Percentiles rank a stretch among this genome's conserved stretches.
Evolutionary conservation across 805 yeast species (phyloP).

Genomic region (Candida tibetensis): DNA sequence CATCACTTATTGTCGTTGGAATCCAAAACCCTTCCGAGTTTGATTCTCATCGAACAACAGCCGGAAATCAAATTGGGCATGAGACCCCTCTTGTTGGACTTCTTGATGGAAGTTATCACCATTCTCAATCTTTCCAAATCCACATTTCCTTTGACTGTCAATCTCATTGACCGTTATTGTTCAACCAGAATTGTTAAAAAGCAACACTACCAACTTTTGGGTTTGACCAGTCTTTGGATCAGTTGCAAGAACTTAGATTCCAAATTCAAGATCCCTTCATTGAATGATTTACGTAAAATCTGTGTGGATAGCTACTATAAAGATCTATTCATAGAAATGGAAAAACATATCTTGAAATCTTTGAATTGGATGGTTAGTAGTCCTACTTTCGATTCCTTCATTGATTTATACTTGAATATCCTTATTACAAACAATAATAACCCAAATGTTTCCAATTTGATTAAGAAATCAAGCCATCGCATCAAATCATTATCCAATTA

Average conservation of each 20-base stretch:
- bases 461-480: slow-evolving; percentile 11
- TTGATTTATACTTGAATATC: slow-evolving; percentile 53
- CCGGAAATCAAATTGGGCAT: slow-evolving; percentile 44
- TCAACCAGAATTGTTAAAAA: slow-evolving; percentile 44
- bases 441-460: slow-evolving; percentile 10
- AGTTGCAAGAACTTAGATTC: slow-evolving; percentile 48
- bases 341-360: slow-evolving; percentile 59
- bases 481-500: slow-evolving; percentile 56
- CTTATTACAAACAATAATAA: slow-evolving; percentile 21
- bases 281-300: slow-evolving; percentile 50
- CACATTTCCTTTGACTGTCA: slow-evolving; percentile 45
- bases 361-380: slow-evolving; percentile 63
- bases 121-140: slow-evolving; percentile 38
- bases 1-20: slow-evolving; percentile 30
- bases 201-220: slow-evolving; percentile 45
- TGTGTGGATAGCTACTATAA: slow-evolving; percentile 59
- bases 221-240: slow-evolving; percentile 44
- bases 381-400: slow-evolving; percentile 61
- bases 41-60: slow-evolving; percentile 41
- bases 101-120: slow-evolving; percentile 44
- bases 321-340: slow-evolving; percentile 62
- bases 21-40: slow-evolving; percentile 18
- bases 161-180: slow-evolving; percentile 43
- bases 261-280: slow-evolving; percentile 56
- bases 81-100: slow-evolving; percentile 43